Evolutionary conservation across 2,329 filamentous ascomycete genomes (phyloP), one percentile per base, ranked within the genome.

Genomic region (Aspergillus persii): DNA sequence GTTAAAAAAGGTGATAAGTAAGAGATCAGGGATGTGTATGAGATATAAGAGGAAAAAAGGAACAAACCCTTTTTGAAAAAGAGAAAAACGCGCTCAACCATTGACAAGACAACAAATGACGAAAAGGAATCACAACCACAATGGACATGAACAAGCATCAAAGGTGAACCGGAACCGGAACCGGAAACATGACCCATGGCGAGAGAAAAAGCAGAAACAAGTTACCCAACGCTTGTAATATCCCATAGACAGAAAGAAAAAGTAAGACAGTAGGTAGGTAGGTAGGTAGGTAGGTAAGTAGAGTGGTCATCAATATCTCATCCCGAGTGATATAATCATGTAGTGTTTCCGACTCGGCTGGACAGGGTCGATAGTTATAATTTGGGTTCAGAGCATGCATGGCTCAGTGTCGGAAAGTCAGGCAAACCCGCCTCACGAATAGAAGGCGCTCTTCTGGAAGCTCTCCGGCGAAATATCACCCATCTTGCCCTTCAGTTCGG

Each of bases 401-500:
- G 12, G 36, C 15, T 3, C 12, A n/a, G 12, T n/a, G 12, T 15
- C 11, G n/a, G 12, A 2, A 41, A n/a, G 36, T 4, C 18, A 53
- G 26, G 29, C 31, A 53, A 30, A 29, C 2, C 4, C 31, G 48
- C 30, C 27, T 80, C 76, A 87, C 56, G 85, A 87, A 74, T 88
- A 86, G 69, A 89, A 89, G 18, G 84, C 84, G 55, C 86, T 86
- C 76, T 88, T 89, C 73, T 89, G 87, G 73, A 90, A 90, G 69
- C 86, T 89, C 73, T 90, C 87, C 5, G 88, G 81, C 15, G 81
- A 81, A 62, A 89, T 85, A 70, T 89, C 87, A 2, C 84, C 84
- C 54, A 83, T 81, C 71, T 88, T 89, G 33, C 84, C 82, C 57
- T 81, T 79, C 0, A 86, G 69, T 63, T 79, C 76, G 2, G 84